These are phyloP conservation scores for Eucalyptus coolabah DNA, from an alignment of 345 rosid species.

Conservation along the genomic window DNA sequence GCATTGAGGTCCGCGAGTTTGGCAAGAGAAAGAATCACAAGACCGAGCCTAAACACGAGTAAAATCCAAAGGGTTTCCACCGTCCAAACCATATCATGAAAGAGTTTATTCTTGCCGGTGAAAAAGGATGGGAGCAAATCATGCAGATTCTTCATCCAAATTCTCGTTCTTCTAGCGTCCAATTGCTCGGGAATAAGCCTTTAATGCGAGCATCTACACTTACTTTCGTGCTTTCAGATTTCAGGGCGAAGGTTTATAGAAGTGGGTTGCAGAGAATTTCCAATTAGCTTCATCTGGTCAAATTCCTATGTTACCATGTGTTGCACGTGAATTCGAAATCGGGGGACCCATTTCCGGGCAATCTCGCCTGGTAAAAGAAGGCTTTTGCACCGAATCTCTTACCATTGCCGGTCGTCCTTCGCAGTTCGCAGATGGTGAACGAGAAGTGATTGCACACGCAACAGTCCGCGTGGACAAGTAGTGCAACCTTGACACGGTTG, in stretches of 20 bases:
- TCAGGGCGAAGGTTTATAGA: not conserved
- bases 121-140: not conserved
- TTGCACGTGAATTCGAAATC: not conserved
- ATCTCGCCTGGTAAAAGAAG: not conserved
- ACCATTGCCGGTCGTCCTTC: not conserved
- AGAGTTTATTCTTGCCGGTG: not conserved
- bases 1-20: not conserved
- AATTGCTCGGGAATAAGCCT: not conserved
- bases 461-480: not conserved
- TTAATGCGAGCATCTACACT: not conserved
- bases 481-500: not conserved
- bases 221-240: not conserved
- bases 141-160: not conserved
- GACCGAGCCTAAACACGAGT: not conserved
- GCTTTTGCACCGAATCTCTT: not conserved
- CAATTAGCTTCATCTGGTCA: not conserved
- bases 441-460: not conserved
- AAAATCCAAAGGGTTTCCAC: not conserved
- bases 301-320: not conserved
- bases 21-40: not conserved
- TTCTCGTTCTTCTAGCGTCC: not conserved
- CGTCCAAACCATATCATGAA: not conserved
- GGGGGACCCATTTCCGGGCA: not conserved
- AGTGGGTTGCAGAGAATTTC: not conserved
- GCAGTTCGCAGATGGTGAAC: not conserved